Base-by-base conservation (phyloP, 306 rosid species). In the Biancaea sappan region DNA sequence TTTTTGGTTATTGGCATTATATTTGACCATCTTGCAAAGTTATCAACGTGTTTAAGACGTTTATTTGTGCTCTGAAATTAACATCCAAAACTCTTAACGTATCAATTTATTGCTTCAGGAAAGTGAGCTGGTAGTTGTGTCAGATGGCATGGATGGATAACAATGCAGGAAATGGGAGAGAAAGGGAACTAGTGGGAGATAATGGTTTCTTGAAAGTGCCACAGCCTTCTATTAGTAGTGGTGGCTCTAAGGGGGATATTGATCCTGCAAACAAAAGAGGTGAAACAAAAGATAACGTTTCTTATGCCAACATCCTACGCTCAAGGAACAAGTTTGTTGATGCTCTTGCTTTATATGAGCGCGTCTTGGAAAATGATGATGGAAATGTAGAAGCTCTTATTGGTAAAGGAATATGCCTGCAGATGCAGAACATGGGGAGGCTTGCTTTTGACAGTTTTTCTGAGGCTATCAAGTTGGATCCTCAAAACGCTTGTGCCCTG, bases 371-470 rank as follows among this genome's bases (percentile, higher is more conserved):
- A 86, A 82, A 78, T 52, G 96, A 94, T 62, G 32, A 75, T 16
- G 83, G 84, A 38, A 87, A 88, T 72, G 86, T 92, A 60, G 99
- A 94, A 77, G 99, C 97, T 70, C 86, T 85, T 43, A 90, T 92
- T 80, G 99, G 99, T 15, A 94, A 94, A 80, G 99, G 99, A 74
- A 91, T 92, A 82, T 94, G 99, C 80, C 56, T 94, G 76, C 99
- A 94, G 80, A 91, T 94, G 99, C 96, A 90, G 92, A 90, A 77
- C 64, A 78, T 88, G 97, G 88, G 92, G 40, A 87, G 88, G 84
- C 95, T 81, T 72, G 92, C 97, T 16, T 86, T 94, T 69, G 97
- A 92, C 16, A 90, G 89, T 82, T 94, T 94, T 71, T 19, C 87
- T 3, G 99, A 90, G 79, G 99, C 87, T 48, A 84, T 90, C 79